Evolutionary conservation across 78 protist genomes (phyloP).

Genomic region (Planoprotostelium fungivorum): DNA sequence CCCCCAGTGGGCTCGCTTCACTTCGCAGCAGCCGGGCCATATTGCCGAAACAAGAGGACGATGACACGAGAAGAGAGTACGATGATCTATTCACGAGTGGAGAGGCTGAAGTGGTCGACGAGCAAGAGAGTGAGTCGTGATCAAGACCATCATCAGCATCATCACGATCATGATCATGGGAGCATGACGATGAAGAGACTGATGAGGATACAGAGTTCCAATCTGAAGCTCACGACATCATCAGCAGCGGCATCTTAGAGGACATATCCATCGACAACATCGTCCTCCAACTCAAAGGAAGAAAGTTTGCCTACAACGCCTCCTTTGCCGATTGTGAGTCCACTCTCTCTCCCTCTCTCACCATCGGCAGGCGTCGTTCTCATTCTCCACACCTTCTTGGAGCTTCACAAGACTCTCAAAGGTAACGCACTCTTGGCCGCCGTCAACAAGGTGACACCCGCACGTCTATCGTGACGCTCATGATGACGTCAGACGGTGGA

Average conservation of each 20-base stretch:
- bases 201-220: conserved; percentile 16
- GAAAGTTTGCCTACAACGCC: conserved; percentile 64
- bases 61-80: conserved; percentile 12
- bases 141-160: neutral
- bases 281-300: conserved; percentile 64
- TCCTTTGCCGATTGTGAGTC: conserved; percentile 42
- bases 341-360: neutral
- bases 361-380: conserved; percentile 10
- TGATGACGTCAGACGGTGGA: neutral
- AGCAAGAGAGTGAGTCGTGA: neutral
- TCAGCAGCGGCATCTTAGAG: conserved; percentile 33
- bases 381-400: neutral
- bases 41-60: too few relatives aligned
- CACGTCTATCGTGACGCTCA: neutral
- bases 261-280: conserved; percentile 36
- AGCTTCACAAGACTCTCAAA: neutral
- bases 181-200: neutral
- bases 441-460: conserved; percentile 7
- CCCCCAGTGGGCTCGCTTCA: too few relatives aligned
- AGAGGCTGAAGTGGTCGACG: neutral
- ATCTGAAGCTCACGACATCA: conserved; percentile 26
- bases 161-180: neutral
- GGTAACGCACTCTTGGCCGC: conserved; percentile 8
- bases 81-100: neutral
- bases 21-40: too few relatives aligned